Base-by-base conservation (phyloP, 2,329 filamentous ascomycete species). In the Didymella segeticola region DNA sequence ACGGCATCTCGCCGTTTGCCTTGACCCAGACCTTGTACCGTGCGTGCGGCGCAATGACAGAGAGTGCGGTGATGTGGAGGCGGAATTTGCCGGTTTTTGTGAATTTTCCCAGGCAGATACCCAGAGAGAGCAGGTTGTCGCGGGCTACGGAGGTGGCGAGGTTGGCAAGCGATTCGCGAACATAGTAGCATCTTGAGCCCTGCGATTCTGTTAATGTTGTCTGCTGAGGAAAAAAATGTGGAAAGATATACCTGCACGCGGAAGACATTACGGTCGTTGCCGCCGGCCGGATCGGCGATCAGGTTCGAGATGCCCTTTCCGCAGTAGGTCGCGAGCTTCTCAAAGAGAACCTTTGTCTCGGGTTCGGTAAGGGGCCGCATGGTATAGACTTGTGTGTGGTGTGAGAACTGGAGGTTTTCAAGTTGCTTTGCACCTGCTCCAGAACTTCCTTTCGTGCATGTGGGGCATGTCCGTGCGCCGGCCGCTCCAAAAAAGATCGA, bases 11-110 rank as follows among this genome's bases (percentile, higher is more conserved):
- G 63, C 95, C 95, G 77, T 98, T 98, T 55, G 88, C 85, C 78
- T 96, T 96, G 64, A 99, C 88, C 92, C 93, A 98, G 66, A 98
- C 87, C 85, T 98, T 98, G 79, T 96, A 96, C 55, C 95, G 83
- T 37, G 93, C 93, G 75, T 97, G 91, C 62, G 91, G 89, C 52
- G 93, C 90, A 62, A 99, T 89, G 60, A 97, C 85, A 60, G 92
- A 89, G 53, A 99, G 82, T n/a, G 85, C 90, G 1, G 93, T 98
- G 71, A 98, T 90, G 79, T 97, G 93, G 49, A 99, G 82, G 47
- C 93, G 83, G 80, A 99, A 98, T 77, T 98, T 97, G 60, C 92
- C 91, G 4, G 92, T 90, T 82, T 97, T 98, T 58, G 93, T 97
- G 80, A 97, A 96, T 75, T 97, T 96, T 69, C 92, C 92, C 11